phyloP scores from a whole-genome alignment of 2,329 filamentous ascomycete species.

The Coniochaeta hoffmannii region DNA sequence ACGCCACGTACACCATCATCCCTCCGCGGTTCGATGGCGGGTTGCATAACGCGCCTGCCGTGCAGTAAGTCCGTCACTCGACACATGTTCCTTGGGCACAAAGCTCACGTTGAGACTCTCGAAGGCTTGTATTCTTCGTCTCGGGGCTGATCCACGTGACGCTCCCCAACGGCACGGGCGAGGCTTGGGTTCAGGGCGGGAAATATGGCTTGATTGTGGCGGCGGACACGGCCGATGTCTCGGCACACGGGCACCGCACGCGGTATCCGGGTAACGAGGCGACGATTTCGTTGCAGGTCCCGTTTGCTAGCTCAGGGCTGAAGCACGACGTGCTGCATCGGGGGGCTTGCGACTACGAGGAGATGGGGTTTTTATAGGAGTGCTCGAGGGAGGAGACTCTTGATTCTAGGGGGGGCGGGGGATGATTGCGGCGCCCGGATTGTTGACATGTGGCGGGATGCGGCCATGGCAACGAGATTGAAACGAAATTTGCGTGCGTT shows the following conservation, averaged over 20 bases:
- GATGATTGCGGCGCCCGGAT: too few relatives aligned
- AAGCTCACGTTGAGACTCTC: not conserved
- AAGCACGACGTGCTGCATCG: too few relatives aligned
- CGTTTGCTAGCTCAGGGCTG: slow-evolving; percentile 13
- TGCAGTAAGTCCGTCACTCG: slow-evolving; percentile 36
- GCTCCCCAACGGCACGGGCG: slow-evolving; percentile 27
- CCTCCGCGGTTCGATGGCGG: slow-evolving; percentile 30
- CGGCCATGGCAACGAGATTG: too few relatives aligned
- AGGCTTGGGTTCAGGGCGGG: slow-evolving; percentile 30
- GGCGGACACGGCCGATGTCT: slow-evolving; percentile 32
- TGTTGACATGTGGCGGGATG: too few relatives aligned
- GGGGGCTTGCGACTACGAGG: too few relatives aligned
- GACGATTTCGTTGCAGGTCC: slow-evolving; percentile 28
- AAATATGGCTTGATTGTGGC: slow-evolving; percentile 32
- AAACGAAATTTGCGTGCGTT: too few relatives aligned
- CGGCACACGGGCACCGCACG: slow-evolving; percentile 31
- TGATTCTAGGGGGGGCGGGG: too few relatives aligned
- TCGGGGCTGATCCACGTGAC: slow-evolving; percentile 32
- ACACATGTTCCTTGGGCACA: too few relatives aligned
- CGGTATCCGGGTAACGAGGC: slow-evolving; percentile 28
- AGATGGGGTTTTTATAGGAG: too few relatives aligned
- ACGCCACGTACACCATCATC: slow-evolving; percentile 27
- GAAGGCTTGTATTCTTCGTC: slow-evolving; percentile 28
- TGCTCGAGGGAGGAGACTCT: too few relatives aligned
- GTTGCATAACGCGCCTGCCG: slow-evolving; percentile 30